Conservation (phyloP, 306 rosid genomes). For the Inga oerstediana region DNA sequence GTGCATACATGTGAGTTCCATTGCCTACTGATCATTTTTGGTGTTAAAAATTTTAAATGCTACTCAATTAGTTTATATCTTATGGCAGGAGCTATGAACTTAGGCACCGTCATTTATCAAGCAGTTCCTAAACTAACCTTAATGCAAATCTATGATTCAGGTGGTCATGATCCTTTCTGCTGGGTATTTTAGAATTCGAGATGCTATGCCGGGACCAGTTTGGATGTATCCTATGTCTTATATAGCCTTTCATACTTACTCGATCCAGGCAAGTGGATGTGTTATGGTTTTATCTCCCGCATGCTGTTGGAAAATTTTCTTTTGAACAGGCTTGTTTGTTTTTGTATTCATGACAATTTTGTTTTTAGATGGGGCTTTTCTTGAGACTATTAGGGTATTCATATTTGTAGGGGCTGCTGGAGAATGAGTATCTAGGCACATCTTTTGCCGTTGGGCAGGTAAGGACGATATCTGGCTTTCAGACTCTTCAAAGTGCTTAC, state of each 20-base stretch:
- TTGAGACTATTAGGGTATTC: constrained; percentile 13
- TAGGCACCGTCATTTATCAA: neutral
- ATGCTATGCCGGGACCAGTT: constrained; percentile 72
- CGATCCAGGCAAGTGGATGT: constrained; percentile 78
- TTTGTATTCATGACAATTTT: neutral
- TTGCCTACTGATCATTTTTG: neutral
- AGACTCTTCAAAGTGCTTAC: constrained; percentile 81
- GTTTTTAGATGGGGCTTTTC: neutral
- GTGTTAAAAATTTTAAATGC: neutral
- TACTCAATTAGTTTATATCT: neutral
- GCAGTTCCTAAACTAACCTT: constrained; percentile 27
- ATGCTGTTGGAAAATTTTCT: neutral
- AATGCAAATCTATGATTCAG: constrained; percentile 50
- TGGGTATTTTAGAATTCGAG: constrained; percentile 91
- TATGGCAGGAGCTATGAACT: neutral
- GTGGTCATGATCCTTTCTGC: constrained; percentile 97
- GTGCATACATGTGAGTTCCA: constrained; percentile 73
- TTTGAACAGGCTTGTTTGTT: neutral
- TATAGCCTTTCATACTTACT: constrained; percentile 84
- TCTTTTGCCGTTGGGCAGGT: constrained; percentile 94
- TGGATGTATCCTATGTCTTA: constrained; percentile 94
- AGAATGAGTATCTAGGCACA: constrained; percentile 88
- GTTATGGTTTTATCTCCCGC: constrained; percentile 8
- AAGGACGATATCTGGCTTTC: constrained; percentile 87
- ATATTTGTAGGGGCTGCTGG: constrained; percentile 75